phyloP scores from a whole-genome alignment of 1,284 basidiomycete species.

The Volvariella volvacea region DNA sequence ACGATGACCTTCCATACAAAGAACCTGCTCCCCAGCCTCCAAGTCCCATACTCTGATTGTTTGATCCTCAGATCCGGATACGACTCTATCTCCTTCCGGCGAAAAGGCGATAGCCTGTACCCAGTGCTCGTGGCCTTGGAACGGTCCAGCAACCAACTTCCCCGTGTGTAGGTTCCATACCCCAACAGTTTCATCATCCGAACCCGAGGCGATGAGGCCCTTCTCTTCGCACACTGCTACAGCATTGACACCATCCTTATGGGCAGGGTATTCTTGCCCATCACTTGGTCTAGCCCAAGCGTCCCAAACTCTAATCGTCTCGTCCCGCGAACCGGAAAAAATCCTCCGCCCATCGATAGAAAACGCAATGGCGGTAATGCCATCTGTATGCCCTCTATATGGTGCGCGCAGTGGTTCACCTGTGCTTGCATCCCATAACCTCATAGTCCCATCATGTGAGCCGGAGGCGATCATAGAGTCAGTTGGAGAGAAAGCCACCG shows the following conservation, averaged over 20 bases:
- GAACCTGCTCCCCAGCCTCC: conserved; percentile 1
- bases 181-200: conserved; percentile 11
- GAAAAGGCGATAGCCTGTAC: conserved; percentile 11
- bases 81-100: conserved; percentile 9
- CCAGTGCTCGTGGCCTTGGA: conserved; percentile 7
- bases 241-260: conserved; percentile 6
- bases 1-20: conserved; percentile 5
- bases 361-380: conserved; percentile 10
- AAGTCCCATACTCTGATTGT: conserved; percentile 10
- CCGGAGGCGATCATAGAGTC: conserved; percentile 81
- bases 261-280: background rate
- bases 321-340: conserved; percentile 11
- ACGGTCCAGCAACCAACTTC: conserved; percentile 3
- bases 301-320: conserved; percentile 6
- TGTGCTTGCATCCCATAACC: conserved; percentile 95
- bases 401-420: background rate
- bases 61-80: conserved; percentile 12
- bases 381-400: conserved; percentile 7
- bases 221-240: conserved; percentile 11
- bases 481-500: conserved; percentile 82
- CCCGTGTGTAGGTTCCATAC: conserved; percentile 17
- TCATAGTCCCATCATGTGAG: conserved; percentile 83
- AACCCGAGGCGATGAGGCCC: conserved; percentile 11
- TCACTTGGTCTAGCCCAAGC: background rate
- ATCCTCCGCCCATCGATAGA: conserved; percentile 13